These are phyloP conservation scores for Adansonia rubrostipa DNA, from an alignment of 441 rosid species.

Conservation along the genomic window DNA sequence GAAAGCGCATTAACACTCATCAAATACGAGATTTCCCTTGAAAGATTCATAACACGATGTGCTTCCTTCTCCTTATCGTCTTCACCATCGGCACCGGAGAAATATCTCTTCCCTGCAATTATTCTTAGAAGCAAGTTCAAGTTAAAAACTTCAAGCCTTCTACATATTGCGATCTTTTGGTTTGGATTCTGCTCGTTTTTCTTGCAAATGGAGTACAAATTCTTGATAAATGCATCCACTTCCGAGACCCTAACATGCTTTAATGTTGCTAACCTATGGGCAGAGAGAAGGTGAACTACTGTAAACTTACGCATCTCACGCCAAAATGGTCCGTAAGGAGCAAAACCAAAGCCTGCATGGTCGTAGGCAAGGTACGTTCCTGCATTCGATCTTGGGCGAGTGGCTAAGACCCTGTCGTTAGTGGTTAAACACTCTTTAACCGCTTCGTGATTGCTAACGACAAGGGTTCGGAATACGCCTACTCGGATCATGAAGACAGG, in stretches of 20 bases:
- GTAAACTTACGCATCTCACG: constrained; percentile 47
- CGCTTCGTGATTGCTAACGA: constrained; percentile 39
- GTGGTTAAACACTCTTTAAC: constrained; percentile 45
- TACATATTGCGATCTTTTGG: constrained; percentile 19
- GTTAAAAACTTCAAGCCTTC: constrained; percentile 36
- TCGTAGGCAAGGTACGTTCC: constrained; percentile 41
- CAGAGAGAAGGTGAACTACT: constrained; percentile 43
- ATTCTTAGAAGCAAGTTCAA: constrained; percentile 41
- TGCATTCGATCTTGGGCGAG: constrained; percentile 34
- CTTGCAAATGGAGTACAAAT: constrained; percentile 24
- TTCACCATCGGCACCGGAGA: constrained; percentile 18
- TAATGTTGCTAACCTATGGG: constrained; percentile 34
- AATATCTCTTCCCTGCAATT: constrained; percentile 47
- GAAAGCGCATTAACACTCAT: constrained; percentile 9
- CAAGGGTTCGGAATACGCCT: constrained; percentile 28
- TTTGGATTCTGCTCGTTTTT: not conserved
- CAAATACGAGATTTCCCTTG: constrained; percentile 34
- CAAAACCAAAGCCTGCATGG: constrained; percentile 41
- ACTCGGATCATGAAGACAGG: constrained; percentile 41
- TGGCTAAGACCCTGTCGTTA: constrained; percentile 43
- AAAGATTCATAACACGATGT: constrained; percentile 33
- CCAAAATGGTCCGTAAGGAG: constrained; percentile 49
- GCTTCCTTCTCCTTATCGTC: constrained; percentile 32
- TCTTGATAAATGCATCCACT: constrained; percentile 21
- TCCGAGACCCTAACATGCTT: not conserved